phyloP scores from a whole-genome alignment of 2,329 filamentous ascomycete species.

The Biscogniauxia marginata region DNA sequence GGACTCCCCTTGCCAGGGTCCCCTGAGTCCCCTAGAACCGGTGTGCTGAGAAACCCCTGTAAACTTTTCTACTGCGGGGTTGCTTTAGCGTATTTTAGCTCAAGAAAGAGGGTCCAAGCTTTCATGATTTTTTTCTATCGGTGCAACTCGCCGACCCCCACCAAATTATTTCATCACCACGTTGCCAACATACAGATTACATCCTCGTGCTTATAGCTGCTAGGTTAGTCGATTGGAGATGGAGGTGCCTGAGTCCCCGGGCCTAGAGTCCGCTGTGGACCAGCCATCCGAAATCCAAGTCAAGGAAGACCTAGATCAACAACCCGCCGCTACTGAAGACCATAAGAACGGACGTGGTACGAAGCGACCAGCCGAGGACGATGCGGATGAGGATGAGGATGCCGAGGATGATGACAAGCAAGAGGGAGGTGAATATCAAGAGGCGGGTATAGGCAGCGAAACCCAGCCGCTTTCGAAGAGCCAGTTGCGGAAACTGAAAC shows the following conservation, averaged over 20 bases:
- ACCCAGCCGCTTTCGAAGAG: conserved; percentile 70
- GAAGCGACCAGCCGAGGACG: conserved; percentile 42
- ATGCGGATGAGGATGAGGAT: conserved; percentile 48
- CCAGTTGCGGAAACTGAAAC: conserved; percentile 75
- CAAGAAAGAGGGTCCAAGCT: neutral
- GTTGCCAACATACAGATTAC: too few relatives aligned
- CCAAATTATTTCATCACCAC: neutral
- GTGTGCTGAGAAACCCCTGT: too few relatives aligned
- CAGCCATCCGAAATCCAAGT: conserved; percentile 11
- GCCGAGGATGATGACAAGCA: conserved; percentile 56
- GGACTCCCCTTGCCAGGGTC: too few relatives aligned
- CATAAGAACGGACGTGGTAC: conserved; percentile 11
- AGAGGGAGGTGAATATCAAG: too few relatives aligned
- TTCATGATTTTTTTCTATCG: too few relatives aligned
- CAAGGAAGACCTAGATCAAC: conserved; percentile 9
- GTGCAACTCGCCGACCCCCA: too few relatives aligned
- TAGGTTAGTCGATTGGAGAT: conserved; percentile 5
- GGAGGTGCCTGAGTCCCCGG: conserved; percentile 4
- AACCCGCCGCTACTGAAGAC: neutral
- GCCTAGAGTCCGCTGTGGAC: conserved; percentile 5
- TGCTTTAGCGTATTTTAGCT: too few relatives aligned
- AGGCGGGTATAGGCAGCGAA: too few relatives aligned
- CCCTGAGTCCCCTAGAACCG: too few relatives aligned
- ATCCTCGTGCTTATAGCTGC: neutral
- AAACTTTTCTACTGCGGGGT: too few relatives aligned